phyloP scores from a whole-genome alignment of 2,329 filamentous ascomycete genomes.

The Corynespora cassiicola region DNA sequence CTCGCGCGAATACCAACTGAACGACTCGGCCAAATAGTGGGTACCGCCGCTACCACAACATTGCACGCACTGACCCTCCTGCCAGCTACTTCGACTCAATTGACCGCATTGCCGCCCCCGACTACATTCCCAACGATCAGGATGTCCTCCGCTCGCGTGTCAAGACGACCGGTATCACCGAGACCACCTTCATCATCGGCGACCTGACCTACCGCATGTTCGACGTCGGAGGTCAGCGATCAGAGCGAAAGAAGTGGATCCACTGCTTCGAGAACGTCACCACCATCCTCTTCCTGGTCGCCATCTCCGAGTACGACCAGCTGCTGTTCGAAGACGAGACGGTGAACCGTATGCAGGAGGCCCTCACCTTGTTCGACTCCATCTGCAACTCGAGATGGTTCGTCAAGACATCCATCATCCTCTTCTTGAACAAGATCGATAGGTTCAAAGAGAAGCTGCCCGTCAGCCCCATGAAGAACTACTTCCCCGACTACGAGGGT shows the following conservation, averaged over 20 bases:
- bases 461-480: conserved; percentile 77
- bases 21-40: conserved; percentile 95
- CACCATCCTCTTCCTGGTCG: conserved; percentile 93
- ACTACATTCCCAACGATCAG: conserved; percentile 95
- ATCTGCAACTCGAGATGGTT: conserved; percentile 78
- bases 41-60: conserved; percentile 44
- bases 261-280: conserved; percentile 99
- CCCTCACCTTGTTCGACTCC: conserved; percentile 73
- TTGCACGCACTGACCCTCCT: conserved; percentile 21
- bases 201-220: conserved; percentile 97
- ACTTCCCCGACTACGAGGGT: conserved; percentile 80
- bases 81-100: conserved; percentile 94
- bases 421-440: conserved; percentile 79
- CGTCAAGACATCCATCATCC: conserved; percentile 74
- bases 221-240: conserved; percentile 93
- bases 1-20: conserved; percentile 93
- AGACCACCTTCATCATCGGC: conserved; percentile 94
- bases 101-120: conserved; percentile 84
- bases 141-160: conserved; percentile 95
- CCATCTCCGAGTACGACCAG: conserved; percentile 97
- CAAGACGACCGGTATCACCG: conserved; percentile 96
- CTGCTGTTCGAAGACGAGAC: conserved; percentile 95
- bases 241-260: conserved; percentile 99
- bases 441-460: conserved; percentile 77
- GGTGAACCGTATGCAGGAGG: conserved; percentile 77